A percentile compares a stretch with the other conserved stretches of the same genome.
Evolutionary conservation across 2,329 filamentous ascomycete genomes (phyloP).

Genomic region (Phialophora chinensis): DNA sequence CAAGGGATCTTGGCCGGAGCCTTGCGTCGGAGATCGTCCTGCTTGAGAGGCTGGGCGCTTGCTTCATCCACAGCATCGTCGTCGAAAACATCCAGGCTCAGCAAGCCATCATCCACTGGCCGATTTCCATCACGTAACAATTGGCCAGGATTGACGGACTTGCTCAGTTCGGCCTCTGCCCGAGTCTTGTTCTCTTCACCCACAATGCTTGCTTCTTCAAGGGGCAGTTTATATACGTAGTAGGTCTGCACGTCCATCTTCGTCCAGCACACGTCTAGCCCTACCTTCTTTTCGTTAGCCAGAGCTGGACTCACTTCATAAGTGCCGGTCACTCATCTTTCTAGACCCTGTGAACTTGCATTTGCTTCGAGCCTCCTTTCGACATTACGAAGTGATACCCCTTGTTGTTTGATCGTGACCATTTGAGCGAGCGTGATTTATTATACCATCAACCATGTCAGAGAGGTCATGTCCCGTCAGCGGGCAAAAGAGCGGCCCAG

Average conservation of each 20-base stretch:
- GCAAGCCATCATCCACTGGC: constrained; percentile 15
- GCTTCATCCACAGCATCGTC: constrained; percentile 11
- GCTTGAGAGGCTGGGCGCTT: constrained; percentile 6
- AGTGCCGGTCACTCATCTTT: constrained; percentile 5
- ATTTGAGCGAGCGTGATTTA: not conserved
- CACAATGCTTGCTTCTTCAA: not conserved
- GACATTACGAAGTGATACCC: constrained; percentile 1
- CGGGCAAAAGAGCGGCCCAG: constrained; percentile 17
- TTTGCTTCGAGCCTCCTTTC: not conserved
- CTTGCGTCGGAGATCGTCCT: constrained; percentile 21
- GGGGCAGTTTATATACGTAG: constrained; percentile 1
- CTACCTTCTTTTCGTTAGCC: constrained; percentile 2
- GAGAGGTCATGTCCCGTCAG: constrained; percentile 29
- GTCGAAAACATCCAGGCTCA: constrained; percentile 10
- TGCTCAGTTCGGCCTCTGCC: not conserved
- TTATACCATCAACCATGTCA: constrained; percentile 19
- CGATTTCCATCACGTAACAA: constrained; percentile 24
- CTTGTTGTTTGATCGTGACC: not conserved
- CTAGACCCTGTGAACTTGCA: not conserved
- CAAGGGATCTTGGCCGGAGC: constrained; percentile 19
- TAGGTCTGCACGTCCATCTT: constrained; percentile 3
- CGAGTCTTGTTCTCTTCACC: not conserved
- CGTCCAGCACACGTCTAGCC: not conserved
- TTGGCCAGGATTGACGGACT: constrained; percentile 10
- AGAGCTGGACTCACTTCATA: constrained; percentile 5